These are phyloP conservation scores for Odontarrhena argentea DNA, from an alignment of 345 rosid genomes.

Conservation along the genomic window DNA sequence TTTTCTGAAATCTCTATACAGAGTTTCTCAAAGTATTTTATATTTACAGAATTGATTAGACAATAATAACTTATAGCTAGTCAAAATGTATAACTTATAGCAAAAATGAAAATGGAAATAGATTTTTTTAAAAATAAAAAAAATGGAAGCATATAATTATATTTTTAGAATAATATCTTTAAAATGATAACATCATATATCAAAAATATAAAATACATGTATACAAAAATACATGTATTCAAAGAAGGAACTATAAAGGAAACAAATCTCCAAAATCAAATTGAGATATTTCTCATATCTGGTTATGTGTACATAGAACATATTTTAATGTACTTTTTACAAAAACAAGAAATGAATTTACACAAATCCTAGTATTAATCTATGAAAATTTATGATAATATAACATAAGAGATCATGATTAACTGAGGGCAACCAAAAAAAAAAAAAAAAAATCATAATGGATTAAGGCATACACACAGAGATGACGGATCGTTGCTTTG, in stretches of 20 bases:
- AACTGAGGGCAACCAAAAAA: no score
- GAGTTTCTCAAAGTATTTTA: neutral
- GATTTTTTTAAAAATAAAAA: no score
- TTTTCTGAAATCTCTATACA: conserved; percentile 6
- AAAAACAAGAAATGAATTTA: neutral
- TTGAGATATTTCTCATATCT: neutral
- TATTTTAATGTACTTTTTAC: neutral
- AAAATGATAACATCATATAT: neutral
- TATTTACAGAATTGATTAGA: neutral
- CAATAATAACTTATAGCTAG: neutral
- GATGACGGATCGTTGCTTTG: neutral
- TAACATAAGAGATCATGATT: no score
- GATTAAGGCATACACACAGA: no score
- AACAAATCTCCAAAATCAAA: conserved; percentile 6
- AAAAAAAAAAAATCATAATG: no score
- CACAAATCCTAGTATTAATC: no score
- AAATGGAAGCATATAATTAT: no score
- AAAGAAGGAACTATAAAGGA: conserved; percentile 14
- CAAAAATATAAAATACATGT: neutral
- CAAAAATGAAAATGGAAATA: neutral
- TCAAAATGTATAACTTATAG: neutral
- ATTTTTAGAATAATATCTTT: neutral
- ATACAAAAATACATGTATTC: neutral
- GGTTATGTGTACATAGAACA: neutral
- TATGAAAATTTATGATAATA: no score